Conservation (phyloP, 805 yeast species). For the Pichia thaimueangensis region DNA sequence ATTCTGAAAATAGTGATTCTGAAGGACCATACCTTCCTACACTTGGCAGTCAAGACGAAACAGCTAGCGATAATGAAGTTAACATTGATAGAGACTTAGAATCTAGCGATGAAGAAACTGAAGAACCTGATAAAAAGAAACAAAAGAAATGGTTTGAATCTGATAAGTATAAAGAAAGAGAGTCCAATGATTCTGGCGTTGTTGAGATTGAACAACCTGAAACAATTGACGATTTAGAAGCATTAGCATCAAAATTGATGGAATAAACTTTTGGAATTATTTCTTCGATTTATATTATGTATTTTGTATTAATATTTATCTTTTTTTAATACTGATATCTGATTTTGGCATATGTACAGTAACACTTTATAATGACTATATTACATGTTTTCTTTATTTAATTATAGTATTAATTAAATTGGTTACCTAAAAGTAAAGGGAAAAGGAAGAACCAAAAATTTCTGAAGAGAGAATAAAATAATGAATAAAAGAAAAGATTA, state of each 20-base stretch:
- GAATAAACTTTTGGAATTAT: too few relatives aligned
- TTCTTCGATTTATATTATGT: too few relatives aligned
- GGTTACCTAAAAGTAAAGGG: too few relatives aligned
- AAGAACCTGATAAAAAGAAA: conserved; percentile 29
- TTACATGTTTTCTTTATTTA: too few relatives aligned
- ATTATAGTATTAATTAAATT: too few relatives aligned
- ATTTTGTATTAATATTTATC: too few relatives aligned
- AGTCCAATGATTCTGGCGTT: conserved; percentile 30
- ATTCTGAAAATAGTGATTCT: conserved; percentile 28
- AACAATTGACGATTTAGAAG: conserved; percentile 90
- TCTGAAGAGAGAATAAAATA: too few relatives aligned
- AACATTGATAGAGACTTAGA: conserved; percentile 9
- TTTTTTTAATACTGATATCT: too few relatives aligned
- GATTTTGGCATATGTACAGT: too few relatives aligned
- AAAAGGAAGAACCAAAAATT: too few relatives aligned
- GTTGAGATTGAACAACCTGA: conserved; percentile 84
- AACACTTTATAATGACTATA: too few relatives aligned
- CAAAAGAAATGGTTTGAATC: conserved; percentile 46
- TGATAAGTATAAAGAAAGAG: conserved; percentile 22
- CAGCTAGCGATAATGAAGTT: conserved; percentile 17
- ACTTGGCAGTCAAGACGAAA: conserved; percentile 20
- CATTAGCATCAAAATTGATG: conserved; percentile 54
- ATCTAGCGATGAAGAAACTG: conserved; percentile 20
- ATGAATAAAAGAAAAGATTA: too few relatives aligned
- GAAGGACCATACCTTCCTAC: conserved; percentile 25